Percentiles rank a stretch among this genome's conserved stretches.
These are phyloP conservation scores for Gyromitra esculenta DNA, from an alignment of 2,329 filamentous ascomycete species.

Conservation along the genomic window DNA sequence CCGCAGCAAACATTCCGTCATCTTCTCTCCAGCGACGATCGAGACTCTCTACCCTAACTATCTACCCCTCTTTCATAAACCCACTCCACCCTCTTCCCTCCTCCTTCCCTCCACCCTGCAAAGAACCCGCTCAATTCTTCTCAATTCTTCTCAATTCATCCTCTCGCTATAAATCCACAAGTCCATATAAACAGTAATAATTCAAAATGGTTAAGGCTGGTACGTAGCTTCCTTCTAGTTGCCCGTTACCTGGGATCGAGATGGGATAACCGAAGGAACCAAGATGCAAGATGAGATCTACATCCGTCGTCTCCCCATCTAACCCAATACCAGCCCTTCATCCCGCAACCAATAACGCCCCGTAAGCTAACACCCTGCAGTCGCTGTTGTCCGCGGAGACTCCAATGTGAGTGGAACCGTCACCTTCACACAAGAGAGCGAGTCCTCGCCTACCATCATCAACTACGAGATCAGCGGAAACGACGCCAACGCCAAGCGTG, in stretches of 20 bases:
- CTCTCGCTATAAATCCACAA: background rate
- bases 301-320: background rate
- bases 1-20: slow-evolving; percentile 1
- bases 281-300: background rate
- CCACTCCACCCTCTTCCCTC: slow-evolving; percentile 21
- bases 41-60: background rate
- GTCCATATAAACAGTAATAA: slow-evolving; percentile 60
- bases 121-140: slow-evolving; percentile 25
- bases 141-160: slow-evolving; percentile 1
- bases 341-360: background rate
- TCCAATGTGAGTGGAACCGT: slow-evolving; percentile 93
- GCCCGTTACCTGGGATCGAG: background rate
- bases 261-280: background rate
- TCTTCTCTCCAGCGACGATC: background rate
- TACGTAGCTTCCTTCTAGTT: slow-evolving; percentile 65
- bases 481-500: slow-evolving; percentile 94
- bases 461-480: slow-evolving; percentile 92
- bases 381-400: slow-evolving; percentile 97
- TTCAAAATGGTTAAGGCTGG: slow-evolving; percentile 98
- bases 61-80: slow-evolving; percentile 13
- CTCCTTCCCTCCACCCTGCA: slow-evolving; percentile 3
- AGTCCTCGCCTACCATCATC: slow-evolving; percentile 84
- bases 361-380: slow-evolving; percentile 64
- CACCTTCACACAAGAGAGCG: slow-evolving; percentile 90
- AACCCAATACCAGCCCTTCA: background rate